phyloP scores from a whole-genome alignment of 164 flowering plant genomes.

The Magnolia officinalis region DNA sequence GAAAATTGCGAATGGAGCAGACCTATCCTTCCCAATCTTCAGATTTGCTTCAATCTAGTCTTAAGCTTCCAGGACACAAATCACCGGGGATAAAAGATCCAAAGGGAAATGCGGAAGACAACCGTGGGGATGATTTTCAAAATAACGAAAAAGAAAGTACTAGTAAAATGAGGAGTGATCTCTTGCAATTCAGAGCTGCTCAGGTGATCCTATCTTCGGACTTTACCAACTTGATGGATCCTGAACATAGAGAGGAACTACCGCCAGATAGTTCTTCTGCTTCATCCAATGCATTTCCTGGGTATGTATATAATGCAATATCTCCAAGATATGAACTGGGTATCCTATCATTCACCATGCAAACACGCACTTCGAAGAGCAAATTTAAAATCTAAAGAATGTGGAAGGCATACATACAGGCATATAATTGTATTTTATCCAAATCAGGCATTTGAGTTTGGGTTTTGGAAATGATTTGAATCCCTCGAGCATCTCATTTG shows the following conservation, averaged over 20 bases:
- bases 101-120: conserved; percentile 7
- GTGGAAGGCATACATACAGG: background rate
- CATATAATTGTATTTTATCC: background rate
- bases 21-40: conserved; percentile 18
- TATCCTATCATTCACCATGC: background rate
- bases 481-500: background rate
- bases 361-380: too few relatives aligned
- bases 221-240: conserved; percentile 10
- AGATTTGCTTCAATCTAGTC: conserved; percentile 20
- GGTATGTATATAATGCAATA: conserved; percentile 9
- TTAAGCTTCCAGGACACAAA: conserved; percentile 15
- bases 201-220: background rate
- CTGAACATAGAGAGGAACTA: background rate
- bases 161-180: background rate
- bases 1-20: conserved; percentile 16
- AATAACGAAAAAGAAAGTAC: conserved; percentile 14
- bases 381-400: too few relatives aligned
- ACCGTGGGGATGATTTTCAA: conserved; percentile 9
- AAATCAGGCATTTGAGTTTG: background rate
- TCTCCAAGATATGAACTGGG: background rate
- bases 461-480: too few relatives aligned
- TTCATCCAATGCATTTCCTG: background rate
- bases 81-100: conserved; percentile 9
- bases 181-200: conserved; percentile 1
- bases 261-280: conserved; percentile 5